A percentile compares a stretch with the other conserved stretches of the same genome.
phyloP scores from a whole-genome alignment of 495 filamentous ascomycete species.

The Trichoderma reesei region DNA sequence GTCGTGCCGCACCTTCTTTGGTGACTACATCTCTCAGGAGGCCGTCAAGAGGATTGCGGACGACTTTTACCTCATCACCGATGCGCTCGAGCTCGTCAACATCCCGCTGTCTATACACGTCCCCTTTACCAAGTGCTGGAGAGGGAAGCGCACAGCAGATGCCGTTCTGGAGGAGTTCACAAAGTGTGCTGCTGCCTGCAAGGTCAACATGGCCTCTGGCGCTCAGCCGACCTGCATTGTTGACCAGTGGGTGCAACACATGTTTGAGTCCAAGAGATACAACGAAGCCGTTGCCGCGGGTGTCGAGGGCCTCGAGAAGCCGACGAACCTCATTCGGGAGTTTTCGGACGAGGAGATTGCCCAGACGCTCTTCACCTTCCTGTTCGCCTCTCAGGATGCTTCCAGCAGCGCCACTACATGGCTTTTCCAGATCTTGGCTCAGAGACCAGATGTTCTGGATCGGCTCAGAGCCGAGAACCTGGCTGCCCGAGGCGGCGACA shows the following conservation, averaged over 20 bases:
- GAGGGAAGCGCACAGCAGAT: slow-evolving; percentile 89
- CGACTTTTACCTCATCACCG: slow-evolving; percentile 94
- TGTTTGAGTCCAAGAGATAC: slow-evolving; percentile 74
- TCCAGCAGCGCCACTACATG: slow-evolving; percentile 87
- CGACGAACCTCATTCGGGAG: slow-evolving; percentile 64
- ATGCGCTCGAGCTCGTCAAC: slow-evolving; percentile 92
- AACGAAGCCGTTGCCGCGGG: slow-evolving; percentile 54
- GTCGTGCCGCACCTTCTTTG: slow-evolving; percentile 91
- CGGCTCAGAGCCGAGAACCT: slow-evolving; percentile 89
- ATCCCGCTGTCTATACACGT: slow-evolving; percentile 78
- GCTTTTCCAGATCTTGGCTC: slow-evolving; percentile 90
- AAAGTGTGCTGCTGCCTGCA: slow-evolving; percentile 85
- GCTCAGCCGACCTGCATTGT: slow-evolving; percentile 83
- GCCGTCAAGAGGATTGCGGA: slow-evolving; percentile 90
- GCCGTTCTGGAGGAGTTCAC: slow-evolving; percentile 85
- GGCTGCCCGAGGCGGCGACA: slow-evolving; percentile 64
- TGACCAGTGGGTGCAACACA: slow-evolving; percentile 84
- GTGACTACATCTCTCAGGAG: slow-evolving; percentile 84
- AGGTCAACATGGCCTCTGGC: slow-evolving; percentile 77
- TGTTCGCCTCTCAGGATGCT: slow-evolving; percentile 96
- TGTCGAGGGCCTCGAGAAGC: slow-evolving; percentile 66
- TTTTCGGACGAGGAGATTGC: slow-evolving; percentile 90
- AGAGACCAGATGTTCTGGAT: slow-evolving; percentile 82
- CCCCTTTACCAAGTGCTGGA: slow-evolving; percentile 92
- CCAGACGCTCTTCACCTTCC: slow-evolving; percentile 91